phyloP scores from a whole-genome alignment of 768 basidiomycete genomes.

The Boletus patriciae region DNA sequence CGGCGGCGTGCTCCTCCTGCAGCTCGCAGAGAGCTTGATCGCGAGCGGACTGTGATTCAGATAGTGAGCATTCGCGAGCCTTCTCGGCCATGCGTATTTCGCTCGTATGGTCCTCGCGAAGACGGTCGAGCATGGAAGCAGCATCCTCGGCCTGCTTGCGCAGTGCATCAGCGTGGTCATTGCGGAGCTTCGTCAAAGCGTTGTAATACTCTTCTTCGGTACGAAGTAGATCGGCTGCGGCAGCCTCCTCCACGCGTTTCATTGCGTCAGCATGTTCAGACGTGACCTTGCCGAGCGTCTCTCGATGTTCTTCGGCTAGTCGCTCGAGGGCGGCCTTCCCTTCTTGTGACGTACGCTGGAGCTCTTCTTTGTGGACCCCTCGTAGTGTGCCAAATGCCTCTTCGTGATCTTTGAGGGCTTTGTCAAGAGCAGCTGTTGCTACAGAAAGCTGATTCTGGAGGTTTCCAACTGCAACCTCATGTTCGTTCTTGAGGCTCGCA shows the following conservation, averaged over 20 bases:
- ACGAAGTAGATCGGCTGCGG: constrained; percentile 55
- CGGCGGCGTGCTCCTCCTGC: constrained; percentile 70
- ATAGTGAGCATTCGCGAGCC: constrained; percentile 67
- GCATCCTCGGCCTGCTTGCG: constrained; percentile 61
- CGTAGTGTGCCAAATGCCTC: constrained; percentile 57
- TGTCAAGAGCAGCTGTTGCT: constrained; percentile 44
- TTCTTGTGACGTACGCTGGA: constrained; percentile 55
- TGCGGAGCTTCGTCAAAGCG: constrained; percentile 71
- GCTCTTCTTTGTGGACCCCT: constrained; percentile 51
- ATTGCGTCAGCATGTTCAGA: constrained; percentile 55
- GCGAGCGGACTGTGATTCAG: constrained; percentile 71
- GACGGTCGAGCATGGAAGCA: constrained; percentile 61
- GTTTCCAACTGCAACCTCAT: constrained; percentile 39
- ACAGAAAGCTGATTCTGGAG: constrained; percentile 47
- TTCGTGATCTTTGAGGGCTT: constrained; percentile 58
- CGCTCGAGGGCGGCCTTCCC: constrained; percentile 49
- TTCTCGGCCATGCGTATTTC: constrained; percentile 75
- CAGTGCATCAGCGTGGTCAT: constrained; percentile 66
- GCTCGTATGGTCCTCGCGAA: constrained; percentile 74
- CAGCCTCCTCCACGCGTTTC: constrained; percentile 62
- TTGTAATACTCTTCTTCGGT: constrained; percentile 85
- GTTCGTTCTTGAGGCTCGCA: constrained; percentile 49
- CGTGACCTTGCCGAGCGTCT: constrained; percentile 44
- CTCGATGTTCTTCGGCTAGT: constrained; percentile 55
- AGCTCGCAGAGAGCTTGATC: constrained; percentile 60